Conservation (phyloP, 331 rosid genomes). For the Pyracantha coccinea region DNA sequence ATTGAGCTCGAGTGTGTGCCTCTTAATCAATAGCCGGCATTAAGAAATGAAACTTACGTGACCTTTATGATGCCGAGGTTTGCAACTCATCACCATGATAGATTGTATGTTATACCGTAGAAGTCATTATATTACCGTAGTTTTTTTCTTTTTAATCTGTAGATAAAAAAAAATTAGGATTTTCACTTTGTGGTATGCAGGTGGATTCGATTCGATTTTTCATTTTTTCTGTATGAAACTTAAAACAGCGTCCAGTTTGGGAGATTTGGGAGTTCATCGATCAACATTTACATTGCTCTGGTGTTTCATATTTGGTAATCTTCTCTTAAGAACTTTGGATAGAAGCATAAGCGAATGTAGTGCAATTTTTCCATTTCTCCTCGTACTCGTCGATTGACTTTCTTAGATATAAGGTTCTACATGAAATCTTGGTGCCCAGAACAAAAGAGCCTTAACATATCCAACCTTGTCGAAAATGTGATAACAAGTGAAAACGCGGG, state of each 20-base stretch:
- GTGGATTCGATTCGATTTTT: neutral
- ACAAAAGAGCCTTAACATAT: too few species aligned
- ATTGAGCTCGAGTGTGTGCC: conserved; percentile 90
- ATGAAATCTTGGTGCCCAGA: too few species aligned
- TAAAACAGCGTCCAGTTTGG: neutral
- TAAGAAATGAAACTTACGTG: neutral
- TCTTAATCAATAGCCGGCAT: conserved; percentile 57
- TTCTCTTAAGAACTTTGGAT: neutral
- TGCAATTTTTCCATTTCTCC: too few species aligned
- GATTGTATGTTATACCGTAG: neutral
- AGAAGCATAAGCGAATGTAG: too few species aligned
- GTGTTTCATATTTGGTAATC: neutral
- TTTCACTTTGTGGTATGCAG: neutral
- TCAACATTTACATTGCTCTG: neutral
- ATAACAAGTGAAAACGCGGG: too few species aligned
- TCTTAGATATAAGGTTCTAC: too few species aligned
- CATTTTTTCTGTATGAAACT: neutral
- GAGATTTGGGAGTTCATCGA: neutral
- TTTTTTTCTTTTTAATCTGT: neutral
- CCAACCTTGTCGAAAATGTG: too few species aligned
- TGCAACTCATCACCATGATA: neutral
- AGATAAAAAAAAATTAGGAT: neutral
- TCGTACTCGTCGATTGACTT: too few species aligned
- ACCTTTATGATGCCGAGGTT: neutral
- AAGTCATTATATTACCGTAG: neutral